Evolutionary conservation across 148 eudicot genomes (phyloP), one percentile per base, ranked within the genome.

Genomic region (Spergularia bocconei): DNA sequence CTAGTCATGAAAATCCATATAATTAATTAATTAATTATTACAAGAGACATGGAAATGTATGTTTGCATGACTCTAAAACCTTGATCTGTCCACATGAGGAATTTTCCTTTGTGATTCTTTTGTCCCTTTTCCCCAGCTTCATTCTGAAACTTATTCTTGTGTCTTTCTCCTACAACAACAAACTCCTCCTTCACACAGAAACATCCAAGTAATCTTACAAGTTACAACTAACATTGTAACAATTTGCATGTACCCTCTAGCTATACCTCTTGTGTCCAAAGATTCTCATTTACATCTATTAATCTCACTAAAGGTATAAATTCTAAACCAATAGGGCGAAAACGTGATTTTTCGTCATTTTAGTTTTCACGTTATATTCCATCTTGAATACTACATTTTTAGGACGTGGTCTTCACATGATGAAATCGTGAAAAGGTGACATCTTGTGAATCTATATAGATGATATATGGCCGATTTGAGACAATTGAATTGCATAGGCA

Each of bases 51-150:
- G 5, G 66, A 62, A 38, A 62, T 62, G 44, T 62, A 39, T 33
- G 44, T 29, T 25, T 29, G 66, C 62, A n/a, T 58, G 5, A 44
- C 25, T 66, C 53, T 17, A 19, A 48, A 67, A 67, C 71, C 56
- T 67, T 67, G 56, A 48, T 44, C 4, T 67, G 53, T 44, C 33
- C 55, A 67, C 54, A 19, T 48, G 17, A 47, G 71, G 71, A 47
- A 67, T 48, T 67, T 67, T 67, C 71, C 33, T n/a, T 6, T n/a
- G 4, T 38, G 36, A 67, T 67, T 67, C 55, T 13, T 67, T 67
- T 67, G 55, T 47, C 36, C 3, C 23, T 44, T 67, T 67, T 48
- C 38, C 48, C 48, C 7, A 44, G 8, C 71, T 67, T 67, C 14
- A 67, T 67, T 20, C 29, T 67, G 38, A 67, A 67, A 51, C 38